Evolutionary conservation across 148 eudicot genomes (phyloP).

Genomic region (Heliosperma pusillum): DNA sequence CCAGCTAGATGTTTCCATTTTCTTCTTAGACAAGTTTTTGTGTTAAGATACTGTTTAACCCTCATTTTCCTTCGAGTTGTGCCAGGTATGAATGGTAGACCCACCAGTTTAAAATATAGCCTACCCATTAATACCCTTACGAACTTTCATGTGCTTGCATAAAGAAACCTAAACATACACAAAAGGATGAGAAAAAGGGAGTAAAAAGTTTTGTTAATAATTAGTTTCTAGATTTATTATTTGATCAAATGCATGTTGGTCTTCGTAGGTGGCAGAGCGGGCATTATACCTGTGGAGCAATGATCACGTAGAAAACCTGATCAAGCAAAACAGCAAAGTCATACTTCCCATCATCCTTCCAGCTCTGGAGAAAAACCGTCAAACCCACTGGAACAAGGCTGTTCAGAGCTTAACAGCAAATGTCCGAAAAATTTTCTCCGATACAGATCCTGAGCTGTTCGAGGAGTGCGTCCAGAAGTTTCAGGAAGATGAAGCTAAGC

Average conservation of each 20-base stretch:
- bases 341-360: constrained; percentile 45
- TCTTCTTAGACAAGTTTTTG: background rate
- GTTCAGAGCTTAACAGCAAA: constrained; percentile 45
- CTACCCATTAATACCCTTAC: background rate
- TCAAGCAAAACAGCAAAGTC: constrained; percentile 38
- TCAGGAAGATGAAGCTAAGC: constrained; percentile 38
- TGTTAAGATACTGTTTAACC: background rate
- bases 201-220: background rate
- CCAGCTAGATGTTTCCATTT: too few relatives aligned
- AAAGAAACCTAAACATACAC: background rate
- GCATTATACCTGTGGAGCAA: constrained; percentile 48
- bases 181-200: too few relatives aligned
- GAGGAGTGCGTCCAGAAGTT: constrained; percentile 40
- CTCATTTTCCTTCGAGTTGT: too few relatives aligned
- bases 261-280: constrained; percentile 45
- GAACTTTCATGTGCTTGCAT: background rate
- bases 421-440: constrained; percentile 43
- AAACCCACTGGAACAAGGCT: constrained; percentile 47
- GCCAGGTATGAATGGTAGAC: background rate
- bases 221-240: background rate
- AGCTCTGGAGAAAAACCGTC: constrained; percentile 39
- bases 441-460: constrained; percentile 36
- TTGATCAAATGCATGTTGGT: constrained; percentile 4
- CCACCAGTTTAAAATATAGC: background rate
- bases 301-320: constrained; percentile 42